Percentiles rank a stretch among this genome's conserved stretches.
Conservation (phyloP, 2,329 filamentous ascomycete species). For the Xylaria sp. region DNA sequence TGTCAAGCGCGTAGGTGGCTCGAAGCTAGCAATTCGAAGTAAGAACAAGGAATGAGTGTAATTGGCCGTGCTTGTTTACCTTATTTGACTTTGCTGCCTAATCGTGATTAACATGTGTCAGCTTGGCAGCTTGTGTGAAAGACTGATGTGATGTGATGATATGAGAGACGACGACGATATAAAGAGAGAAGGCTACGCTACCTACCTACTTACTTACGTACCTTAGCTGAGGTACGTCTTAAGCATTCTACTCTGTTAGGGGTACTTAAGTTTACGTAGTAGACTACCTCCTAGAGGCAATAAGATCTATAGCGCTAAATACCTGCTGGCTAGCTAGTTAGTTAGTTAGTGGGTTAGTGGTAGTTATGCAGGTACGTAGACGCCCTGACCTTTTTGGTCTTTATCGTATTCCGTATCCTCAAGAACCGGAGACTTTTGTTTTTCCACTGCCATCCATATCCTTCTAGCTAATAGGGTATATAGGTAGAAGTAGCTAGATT, state of each 20-base stretch:
- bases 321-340: background rate
- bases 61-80: background rate
- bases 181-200: background rate
- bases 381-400: no score
- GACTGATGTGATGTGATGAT: slow-evolving; percentile 3
- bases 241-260: background rate
- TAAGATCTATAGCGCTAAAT: background rate
- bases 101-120: background rate
- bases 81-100: slow-evolving; percentile 13
- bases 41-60: background rate
- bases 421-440: slow-evolving; percentile 2
- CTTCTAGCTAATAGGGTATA: background rate
- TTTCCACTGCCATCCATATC: slow-evolving; percentile 3
- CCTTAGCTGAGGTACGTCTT: background rate
- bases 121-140: slow-evolving; percentile 2
- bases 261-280: background rate
- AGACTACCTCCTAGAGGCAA: background rate
- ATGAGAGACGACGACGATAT: slow-evolving; percentile 4
- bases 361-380: background rate
- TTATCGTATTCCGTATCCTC: slow-evolving; percentile 1
- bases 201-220: no score
- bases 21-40: background rate
- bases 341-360: background rate
- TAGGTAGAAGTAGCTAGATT: background rate
- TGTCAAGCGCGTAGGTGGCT: background rate